Conservation (phyloP, 345 rosid genomes). For the Gossypium longicalyx region DNA sequence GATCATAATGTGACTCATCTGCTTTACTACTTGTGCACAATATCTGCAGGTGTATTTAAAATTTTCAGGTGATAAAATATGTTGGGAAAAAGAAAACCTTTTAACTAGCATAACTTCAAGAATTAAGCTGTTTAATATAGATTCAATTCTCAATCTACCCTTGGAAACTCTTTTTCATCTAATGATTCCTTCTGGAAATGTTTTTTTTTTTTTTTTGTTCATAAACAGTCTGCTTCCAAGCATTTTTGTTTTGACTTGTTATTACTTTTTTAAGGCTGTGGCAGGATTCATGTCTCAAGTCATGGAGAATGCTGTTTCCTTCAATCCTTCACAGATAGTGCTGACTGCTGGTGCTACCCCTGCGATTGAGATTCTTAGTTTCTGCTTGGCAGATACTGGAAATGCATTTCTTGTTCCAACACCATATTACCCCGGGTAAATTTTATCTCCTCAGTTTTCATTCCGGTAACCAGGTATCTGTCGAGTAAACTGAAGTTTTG, state of each 20-base stretch:
- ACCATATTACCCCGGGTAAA: constrained; percentile 73
- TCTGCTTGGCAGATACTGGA: constrained; percentile 88
- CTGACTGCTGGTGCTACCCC: constrained; percentile 68
- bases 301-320: constrained; percentile 46
- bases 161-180: not conserved
- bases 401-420: constrained; percentile 95
- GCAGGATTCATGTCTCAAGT: constrained; percentile 75
- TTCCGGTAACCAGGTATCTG: not conserved
- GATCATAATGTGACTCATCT: not conserved
- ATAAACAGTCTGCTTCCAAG: not conserved
- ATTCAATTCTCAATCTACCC: not conserved
- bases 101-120: not conserved
- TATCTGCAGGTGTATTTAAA: not conserved
- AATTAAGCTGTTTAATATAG: not conserved
- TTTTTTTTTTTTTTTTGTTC: not conserved
- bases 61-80: not conserved
- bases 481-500: constrained; percentile 21
- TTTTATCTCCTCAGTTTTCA: not conserved
- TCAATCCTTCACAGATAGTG: constrained; percentile 60
- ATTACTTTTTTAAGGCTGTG: constrained; percentile 48
- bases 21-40: not conserved
- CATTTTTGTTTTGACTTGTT: constrained; percentile 12
- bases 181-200: not conserved
- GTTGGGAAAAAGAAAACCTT: not conserved
- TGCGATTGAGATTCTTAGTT: constrained; percentile 78